Base-by-base conservation (phyloP, 2,329 filamentous ascomycete species). In the Cladosporium sp. region DNA sequence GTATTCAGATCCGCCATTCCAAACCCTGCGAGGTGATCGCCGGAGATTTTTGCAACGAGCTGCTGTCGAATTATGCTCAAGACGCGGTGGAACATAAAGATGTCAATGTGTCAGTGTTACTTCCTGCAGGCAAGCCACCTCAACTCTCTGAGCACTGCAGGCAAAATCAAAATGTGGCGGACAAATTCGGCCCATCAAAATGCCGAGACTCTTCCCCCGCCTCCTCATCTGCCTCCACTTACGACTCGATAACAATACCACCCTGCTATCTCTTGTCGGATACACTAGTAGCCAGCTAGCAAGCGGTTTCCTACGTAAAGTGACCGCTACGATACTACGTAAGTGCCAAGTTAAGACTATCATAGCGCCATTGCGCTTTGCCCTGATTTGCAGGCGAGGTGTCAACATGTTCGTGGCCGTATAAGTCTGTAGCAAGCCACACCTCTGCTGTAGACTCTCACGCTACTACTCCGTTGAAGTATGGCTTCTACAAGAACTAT, bases 171-270 rank as follows among this genome's bases (percentile, higher is more conserved):
- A 57, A 34, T n/a, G n/a, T 47, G 52, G 32, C 57, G 57, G 57
- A 41, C 36, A 59, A 59, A 44, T 47, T 59, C 57, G 57, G 57
- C 15, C 38, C 57, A 59, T 59, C 57, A 59, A 59, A 59, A 47
- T 47, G 38, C 57, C 57, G 57, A 44, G 32, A 34, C n/a, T 58
- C 41, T 26, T 21, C 55, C 34, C 55, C 55, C 54, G 15, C 32
- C 21, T 36, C n/a, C 24, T 44, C 57, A 38, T 59, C 38, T 41
- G 24, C 57, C 24, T 59, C 24, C 41, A 18, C 34, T 30, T 26
- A 28, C 32, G 32, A 34, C 55, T 58, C 55, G 55, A 58, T 55
- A 55, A 34, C 52, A 32, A 30, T 32, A 24, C 41, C 41, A 52
- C 49, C 28, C n/a, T 41, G 32, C 34, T 58, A 58, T 58, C 55